Evolutionary conservation across 495 filamentous ascomycete genomes (phyloP), one percentile per base, ranked within the genome.

Genomic region (Aspergillus ostianus): DNA sequence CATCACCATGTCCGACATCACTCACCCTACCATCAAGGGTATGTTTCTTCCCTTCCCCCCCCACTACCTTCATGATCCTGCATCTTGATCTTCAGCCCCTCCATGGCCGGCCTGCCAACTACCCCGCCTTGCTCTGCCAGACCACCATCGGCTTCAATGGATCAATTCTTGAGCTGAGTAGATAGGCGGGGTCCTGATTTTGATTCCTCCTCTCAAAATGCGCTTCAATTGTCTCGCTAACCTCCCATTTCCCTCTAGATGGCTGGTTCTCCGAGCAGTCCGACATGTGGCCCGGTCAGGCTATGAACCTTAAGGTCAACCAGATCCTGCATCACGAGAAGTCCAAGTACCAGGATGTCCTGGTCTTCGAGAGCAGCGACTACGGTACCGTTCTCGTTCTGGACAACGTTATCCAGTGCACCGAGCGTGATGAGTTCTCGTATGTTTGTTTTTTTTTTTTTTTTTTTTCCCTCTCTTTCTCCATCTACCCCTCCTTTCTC

Each of bases 221-320:
- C 23, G 18, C 6, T 48, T 44, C 36, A 54, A 62, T 15, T 56
- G 17, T 20, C 18, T 18, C 53, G 45, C 53, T 67, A 56, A 64
- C 56, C 41, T 30, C 29, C 36, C 9, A 18, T 41, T n/a, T 5
- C 26, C 26, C 27, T 65, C 21, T 57, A 96, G 93, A 98, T 95
- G 94, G 93, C 79, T 99, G 94, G 95, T 98, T 98, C 88, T 91
- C 92, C 72, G 95, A 98, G 79, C 87, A 96, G 76, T 95, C 90
- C 59, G 79, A 90, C 68, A 97, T 97, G 92, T 99, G 95, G 94
- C 94, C 94, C 51, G 94, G 94, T 68, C 95, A 98, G 78, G 94
- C 94, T 69, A 97, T 98, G 93, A 96, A 89, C 63, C 87, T 99
- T 73, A 93, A 90, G 81, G 93, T 99, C 73, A 91, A 99, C 76